Base-by-base conservation (phyloP, 495 filamentous ascomycete genomes). In the Tuber calosporum region DNA sequence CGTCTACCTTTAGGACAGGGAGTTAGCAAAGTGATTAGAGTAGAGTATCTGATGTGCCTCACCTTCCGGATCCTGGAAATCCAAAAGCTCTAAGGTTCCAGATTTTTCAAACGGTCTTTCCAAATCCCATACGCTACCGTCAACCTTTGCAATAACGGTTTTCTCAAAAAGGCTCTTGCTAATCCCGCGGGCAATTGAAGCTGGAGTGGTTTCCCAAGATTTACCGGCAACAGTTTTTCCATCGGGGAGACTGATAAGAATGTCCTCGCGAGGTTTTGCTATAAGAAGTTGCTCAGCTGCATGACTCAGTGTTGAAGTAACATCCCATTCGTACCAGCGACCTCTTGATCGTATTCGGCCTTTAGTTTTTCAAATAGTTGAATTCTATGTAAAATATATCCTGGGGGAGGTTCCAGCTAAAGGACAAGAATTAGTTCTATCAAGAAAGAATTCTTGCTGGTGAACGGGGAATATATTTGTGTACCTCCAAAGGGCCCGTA, bases 111-210 rank as follows among this genome's bases (percentile, higher is more conserved):
- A 84, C 7, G 96, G 94, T 71, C 95, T 87, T 74, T 92, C 91
- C 43, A 99, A 82, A 85, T 99, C 95, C 95, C 94, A 99, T 36
- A 98, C 84, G 70, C 90, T 87, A 5, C 88, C 91, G 79, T 97
- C 90, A 69, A 99, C 86, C 80, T 89, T 90, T 8, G 94, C 88
- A 78, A 98, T 89, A 30, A 98, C 91, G 69, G 89, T 89, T 78
- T 90, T 89, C 81, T 93, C 89, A 77, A 87, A 87, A 72, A 93
- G 82, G 69, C 85, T 88, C 83, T 92, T 92, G 77, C 87, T 89
- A 71, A 93, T 89, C 26, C 84, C 84, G 71, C 86, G 85, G 13
- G 89, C 90, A 75, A 93, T 89, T 20, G 86, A 84, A 26, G 86
- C 86, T 5, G 91, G 90, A 30, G 89, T 89, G 69, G 89, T 92